Conservation (phyloP, 2,329 filamentous ascomycete species). For the Aureobasidium sp. region DNA sequence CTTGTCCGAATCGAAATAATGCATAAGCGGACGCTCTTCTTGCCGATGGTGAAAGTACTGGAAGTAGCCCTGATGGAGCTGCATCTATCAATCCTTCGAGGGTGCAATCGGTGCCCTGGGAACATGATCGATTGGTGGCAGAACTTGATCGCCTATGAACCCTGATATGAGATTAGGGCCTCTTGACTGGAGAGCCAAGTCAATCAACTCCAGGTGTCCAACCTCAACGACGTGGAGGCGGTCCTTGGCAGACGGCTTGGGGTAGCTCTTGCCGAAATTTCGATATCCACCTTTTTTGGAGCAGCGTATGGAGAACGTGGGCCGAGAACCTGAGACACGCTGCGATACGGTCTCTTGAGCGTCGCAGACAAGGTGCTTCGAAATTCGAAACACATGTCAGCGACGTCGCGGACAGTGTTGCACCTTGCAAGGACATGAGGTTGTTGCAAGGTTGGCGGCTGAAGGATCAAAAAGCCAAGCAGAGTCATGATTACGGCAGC, state of each 20-base stretch:
- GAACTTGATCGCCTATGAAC: background rate
- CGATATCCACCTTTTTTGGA: conserved; percentile 3
- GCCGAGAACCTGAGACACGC: background rate
- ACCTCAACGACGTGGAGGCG: background rate
- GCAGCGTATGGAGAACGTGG: background rate
- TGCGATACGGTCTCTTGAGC: background rate
- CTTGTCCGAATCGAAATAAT: background rate
- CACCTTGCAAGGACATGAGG: background rate
- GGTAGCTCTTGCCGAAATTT: conserved; percentile 4
- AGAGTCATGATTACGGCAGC: conserved; percentile 1
- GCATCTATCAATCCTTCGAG: background rate
- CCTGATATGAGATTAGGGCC: background rate
- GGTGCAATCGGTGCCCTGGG: background rate
- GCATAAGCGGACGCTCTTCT: background rate
- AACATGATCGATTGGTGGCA: background rate
- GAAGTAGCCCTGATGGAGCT: background rate
- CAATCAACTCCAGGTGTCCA: background rate
- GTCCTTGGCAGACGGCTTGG: background rate
- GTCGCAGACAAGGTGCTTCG: background rate
- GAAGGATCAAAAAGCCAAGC: background rate
- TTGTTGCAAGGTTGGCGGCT: background rate
- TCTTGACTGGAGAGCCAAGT: background rate
- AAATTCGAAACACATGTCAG: background rate
- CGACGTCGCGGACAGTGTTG: background rate
- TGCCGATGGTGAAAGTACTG: background rate